Percentiles rank a stretch among this genome's conserved stretches.
Conservation (phyloP, 148 eudicot genomes). For the Rheum nobile region DNA sequence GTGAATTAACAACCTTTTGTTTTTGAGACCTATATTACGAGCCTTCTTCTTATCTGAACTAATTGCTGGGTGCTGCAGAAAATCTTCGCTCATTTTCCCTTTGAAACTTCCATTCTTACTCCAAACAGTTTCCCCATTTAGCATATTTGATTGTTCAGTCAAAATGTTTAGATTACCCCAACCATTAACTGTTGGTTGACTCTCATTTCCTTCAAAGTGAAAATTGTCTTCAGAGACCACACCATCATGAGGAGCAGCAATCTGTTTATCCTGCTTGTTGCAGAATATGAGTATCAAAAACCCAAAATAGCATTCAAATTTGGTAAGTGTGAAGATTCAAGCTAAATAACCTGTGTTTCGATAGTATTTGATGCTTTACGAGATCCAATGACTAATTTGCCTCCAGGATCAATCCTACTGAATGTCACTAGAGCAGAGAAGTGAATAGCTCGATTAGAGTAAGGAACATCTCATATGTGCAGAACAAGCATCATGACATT, state of each 20-base stretch:
- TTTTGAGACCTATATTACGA: conserved; percentile 67
- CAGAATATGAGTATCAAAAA: conserved; percentile 8
- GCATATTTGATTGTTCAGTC: conserved; percentile 18
- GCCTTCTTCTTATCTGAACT: conserved; percentile 57
- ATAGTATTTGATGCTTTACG: conserved; percentile 58
- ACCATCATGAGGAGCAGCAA: conserved; percentile 31
- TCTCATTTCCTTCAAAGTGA: conserved; percentile 35
- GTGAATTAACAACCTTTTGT: conserved; percentile 69
- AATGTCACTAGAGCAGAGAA: conserved; percentile 49
- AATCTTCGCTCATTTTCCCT: conserved; percentile 32
- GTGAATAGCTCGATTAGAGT: background rate
- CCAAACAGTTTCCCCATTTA: conserved; percentile 21
- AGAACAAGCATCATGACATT: background rate
- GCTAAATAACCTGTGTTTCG: conserved; percentile 49
- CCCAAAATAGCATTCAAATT: background rate
- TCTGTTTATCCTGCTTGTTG: conserved; percentile 46
- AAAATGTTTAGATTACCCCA: conserved; percentile 14
- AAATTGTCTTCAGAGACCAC: conserved; percentile 37
- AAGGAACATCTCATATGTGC: background rate
- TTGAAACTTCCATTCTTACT: conserved; percentile 20
- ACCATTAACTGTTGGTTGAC: conserved; percentile 29
- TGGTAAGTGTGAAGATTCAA: background rate
- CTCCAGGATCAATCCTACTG: conserved; percentile 90
- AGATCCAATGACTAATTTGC: conserved; percentile 81
- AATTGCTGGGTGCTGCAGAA: conserved; percentile 23